Percentiles rank a stretch among this genome's conserved stretches.
Evolutionary conservation across 139 green algal species (phyloP).

Genomic region (Tetradesmus lagerheimii): DNA sequence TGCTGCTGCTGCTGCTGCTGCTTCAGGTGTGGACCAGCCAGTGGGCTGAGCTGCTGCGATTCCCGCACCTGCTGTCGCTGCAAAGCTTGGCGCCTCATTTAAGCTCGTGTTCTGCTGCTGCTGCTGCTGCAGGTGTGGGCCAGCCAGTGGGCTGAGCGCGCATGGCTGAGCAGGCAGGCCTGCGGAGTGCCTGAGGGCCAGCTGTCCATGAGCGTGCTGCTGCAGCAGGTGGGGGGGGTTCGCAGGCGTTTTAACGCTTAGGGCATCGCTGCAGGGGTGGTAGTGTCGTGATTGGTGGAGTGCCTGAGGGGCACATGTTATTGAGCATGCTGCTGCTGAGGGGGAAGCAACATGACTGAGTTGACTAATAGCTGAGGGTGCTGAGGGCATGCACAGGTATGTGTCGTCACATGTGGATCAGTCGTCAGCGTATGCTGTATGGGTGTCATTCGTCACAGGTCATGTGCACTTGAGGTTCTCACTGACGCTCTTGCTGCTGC

Average conservation of each 20-base stretch:
- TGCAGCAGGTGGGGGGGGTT: constrained; percentile 79
- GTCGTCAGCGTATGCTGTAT: background rate
- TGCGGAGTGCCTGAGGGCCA: constrained; percentile 74
- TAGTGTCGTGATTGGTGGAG: background rate
- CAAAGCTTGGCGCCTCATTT: too few relatives aligned
- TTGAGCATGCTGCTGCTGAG: background rate
- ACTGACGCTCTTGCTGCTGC: background rate
- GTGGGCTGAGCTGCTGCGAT: too few relatives aligned
- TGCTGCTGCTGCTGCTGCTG: too few relatives aligned
- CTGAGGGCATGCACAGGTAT: background rate
- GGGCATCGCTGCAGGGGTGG: too few relatives aligned
- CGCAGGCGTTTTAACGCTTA: too few relatives aligned
- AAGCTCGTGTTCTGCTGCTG: too few relatives aligned
- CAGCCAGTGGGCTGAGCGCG: constrained; percentile 85
- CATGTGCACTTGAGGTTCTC: background rate
- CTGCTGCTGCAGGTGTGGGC: constrained; percentile 82
- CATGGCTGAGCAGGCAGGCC: constrained; percentile 73
- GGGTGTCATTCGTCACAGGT: background rate
- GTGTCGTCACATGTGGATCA: background rate
- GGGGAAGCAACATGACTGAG: too few relatives aligned
- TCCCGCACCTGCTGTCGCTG: too few relatives aligned
- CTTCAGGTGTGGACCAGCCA: too few relatives aligned
- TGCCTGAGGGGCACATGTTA: background rate
- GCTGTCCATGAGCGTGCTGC: constrained; percentile 87
- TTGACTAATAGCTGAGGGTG: too few relatives aligned